Percentiles rank a stretch among this genome's conserved stretches.
Evolutionary conservation across 352 stramenopile species (phyloP).

Genomic region (Phytophthora sojae): DNA sequence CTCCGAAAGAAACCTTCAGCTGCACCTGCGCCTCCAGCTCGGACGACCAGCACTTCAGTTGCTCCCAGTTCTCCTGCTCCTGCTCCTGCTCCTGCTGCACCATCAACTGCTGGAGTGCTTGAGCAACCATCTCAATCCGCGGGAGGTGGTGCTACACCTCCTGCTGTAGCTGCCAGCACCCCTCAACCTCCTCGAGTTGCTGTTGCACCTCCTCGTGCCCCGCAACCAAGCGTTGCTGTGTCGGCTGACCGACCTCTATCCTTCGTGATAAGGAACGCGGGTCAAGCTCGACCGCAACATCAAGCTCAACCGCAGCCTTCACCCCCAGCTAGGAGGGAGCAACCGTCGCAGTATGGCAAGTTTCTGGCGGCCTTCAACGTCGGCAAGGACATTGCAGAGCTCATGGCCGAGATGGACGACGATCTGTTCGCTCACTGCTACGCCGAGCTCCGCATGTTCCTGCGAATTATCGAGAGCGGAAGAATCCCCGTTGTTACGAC

Average conservation of each 20-base stretch:
- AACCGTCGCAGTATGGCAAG: constrained; percentile 33
- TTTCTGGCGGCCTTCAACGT: constrained; percentile 38
- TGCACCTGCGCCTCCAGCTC: neutral
- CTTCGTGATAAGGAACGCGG: neutral
- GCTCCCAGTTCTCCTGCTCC: constrained; percentile 1
- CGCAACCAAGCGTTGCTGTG: neutral
- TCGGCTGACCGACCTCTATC: neutral
- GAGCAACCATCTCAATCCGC: constrained; percentile 12
- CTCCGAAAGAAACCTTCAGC: constrained; percentile 31
- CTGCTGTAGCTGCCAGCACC: neutral
- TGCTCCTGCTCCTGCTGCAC: neutral
- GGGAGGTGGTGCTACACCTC: neutral
- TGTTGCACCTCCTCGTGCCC: neutral
- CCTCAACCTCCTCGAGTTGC: neutral
- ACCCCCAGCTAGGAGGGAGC: constrained; percentile 4
- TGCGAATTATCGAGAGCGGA: constrained; percentile 28
- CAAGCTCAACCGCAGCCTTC: neutral
- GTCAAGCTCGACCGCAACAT: neutral
- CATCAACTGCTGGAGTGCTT: neutral
- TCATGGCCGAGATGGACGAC: constrained; percentile 33
- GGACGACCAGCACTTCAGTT: neutral
- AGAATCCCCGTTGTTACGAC: constrained; percentile 29
- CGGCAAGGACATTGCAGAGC: constrained; percentile 36
- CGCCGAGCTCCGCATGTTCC: constrained; percentile 31
- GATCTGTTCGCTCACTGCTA: constrained; percentile 22